Percentiles rank a stretch among this genome's conserved stretches.
phyloP scores from a whole-genome alignment of 305 asterid species.

The Fraxinus velutina region DNA sequence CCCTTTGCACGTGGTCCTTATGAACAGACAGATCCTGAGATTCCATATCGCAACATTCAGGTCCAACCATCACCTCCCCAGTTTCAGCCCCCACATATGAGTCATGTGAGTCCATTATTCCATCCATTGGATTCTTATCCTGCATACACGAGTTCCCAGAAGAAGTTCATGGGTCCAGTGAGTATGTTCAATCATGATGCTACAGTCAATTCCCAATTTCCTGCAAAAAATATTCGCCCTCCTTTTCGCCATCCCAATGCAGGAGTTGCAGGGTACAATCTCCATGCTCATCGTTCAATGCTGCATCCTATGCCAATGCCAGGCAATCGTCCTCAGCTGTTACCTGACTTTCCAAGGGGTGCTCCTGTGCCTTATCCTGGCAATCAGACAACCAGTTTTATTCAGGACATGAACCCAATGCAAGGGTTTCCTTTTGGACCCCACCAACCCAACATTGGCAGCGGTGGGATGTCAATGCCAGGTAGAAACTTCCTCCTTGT shows the following conservation, averaged over 20 bases:
- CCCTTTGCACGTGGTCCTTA: conserved; percentile 45
- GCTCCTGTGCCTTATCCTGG: conserved; percentile 48
- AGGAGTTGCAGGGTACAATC: conserved; percentile 55
- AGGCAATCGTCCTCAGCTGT: conserved; percentile 49
- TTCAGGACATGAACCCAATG: conserved; percentile 59
- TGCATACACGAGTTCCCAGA: conserved; percentile 51
- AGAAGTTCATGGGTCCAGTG: conserved; percentile 56
- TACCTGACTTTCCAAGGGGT: conserved; percentile 50
- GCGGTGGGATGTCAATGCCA: conserved; percentile 54
- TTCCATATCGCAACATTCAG: conserved; percentile 39
- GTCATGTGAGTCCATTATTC: conserved; percentile 55
- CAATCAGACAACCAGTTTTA: conserved; percentile 44
- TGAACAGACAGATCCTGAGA: conserved; percentile 49
- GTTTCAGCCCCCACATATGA: conserved; percentile 51
- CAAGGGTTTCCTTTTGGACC: conserved; percentile 62
- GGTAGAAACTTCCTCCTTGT: conserved; percentile 38
- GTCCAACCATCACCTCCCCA: conserved; percentile 55
- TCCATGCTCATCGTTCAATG: conserved; percentile 48
- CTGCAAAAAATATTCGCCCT: conserved; percentile 48
- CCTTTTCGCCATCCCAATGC: conserved; percentile 54
- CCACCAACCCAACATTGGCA: conserved; percentile 46
- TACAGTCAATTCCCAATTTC: conserved; percentile 49
- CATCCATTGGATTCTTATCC: conserved; percentile 60
- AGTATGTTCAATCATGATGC: conserved; percentile 45
- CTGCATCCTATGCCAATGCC: conserved; percentile 69